phyloP scores from a whole-genome alignment of 1,284 basidiomycete species.

The Cutaneotrichosporon cavernicola region DNA sequence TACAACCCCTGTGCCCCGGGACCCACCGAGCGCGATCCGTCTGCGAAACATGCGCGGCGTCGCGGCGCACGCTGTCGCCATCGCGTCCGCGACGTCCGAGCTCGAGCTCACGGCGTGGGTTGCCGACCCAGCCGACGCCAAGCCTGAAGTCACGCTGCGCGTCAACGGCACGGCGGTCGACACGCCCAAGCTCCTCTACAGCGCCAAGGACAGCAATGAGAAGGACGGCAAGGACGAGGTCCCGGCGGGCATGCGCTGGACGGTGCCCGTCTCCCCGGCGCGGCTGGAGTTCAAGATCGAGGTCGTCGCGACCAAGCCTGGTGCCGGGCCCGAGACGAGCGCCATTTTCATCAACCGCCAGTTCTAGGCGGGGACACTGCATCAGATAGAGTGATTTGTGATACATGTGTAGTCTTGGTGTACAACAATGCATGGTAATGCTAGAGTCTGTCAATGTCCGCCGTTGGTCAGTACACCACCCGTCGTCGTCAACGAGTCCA shows the following conservation, averaged over 20 bases:
- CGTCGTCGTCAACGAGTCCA: background rate
- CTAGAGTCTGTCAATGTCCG: background rate
- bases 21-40: conserved; percentile 28
- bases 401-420: conserved; percentile 1
- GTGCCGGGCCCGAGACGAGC: conserved; percentile 36
- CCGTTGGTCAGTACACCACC: no score
- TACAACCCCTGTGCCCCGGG: background rate
- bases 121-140: conserved; percentile 3
- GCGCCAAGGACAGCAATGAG: conserved; percentile 16
- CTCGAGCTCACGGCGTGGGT: conserved; percentile 47
- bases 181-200: conserved; percentile 12
- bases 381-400: background rate
- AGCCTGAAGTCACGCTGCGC: conserved; percentile 36
- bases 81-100: conserved; percentile 37
- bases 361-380: conserved; percentile 14
- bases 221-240: conserved; percentile 24
- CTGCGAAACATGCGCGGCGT: conserved; percentile 47
- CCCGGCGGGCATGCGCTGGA: conserved; percentile 42
- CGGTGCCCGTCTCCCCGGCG: conserved; percentile 30
- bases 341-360: conserved; percentile 45
- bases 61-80: conserved; percentile 42
- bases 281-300: conserved; percentile 44
- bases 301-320: conserved; percentile 38
- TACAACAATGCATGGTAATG: background rate
- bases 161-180: conserved; percentile 35